Conservation (phyloP, 2,329 filamentous ascomycete genomes). For the Ophiostoma sp. region DNA sequence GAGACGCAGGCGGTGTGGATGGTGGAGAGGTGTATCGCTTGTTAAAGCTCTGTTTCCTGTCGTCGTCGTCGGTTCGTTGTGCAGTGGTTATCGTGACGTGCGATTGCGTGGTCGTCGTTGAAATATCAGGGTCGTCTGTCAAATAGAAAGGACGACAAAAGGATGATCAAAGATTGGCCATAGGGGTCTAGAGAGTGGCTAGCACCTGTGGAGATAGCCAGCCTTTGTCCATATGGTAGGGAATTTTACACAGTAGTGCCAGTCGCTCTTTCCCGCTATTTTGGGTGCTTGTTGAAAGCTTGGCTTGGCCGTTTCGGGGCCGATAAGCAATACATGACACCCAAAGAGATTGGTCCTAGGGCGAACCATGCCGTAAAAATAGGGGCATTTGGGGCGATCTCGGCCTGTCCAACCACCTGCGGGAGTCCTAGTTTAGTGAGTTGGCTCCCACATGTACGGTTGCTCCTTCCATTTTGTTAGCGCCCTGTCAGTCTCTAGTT, state of each 20-base stretch:
- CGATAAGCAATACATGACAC: neutral
- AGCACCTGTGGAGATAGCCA: slow-evolving; percentile 8
- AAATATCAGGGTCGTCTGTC: neutral
- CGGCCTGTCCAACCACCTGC: neutral
- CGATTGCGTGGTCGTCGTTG: neutral
- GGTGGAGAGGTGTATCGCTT: neutral
- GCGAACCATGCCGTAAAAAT: neutral
- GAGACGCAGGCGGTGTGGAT: neutral
- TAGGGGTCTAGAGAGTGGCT: neutral
- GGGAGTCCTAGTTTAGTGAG: slow-evolving; percentile 1
- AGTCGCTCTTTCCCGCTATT: neutral
- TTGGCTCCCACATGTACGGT: neutral
- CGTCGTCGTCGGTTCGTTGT: neutral
- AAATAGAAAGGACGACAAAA: neutral
- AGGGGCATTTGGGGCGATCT: neutral
- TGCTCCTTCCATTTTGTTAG: neutral
- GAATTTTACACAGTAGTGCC: neutral
- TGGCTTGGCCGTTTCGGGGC: neutral
- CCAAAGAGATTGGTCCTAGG: neutral
- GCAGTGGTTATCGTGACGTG: neutral
- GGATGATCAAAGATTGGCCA: neutral
- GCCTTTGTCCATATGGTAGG: neutral
- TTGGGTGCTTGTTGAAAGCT: neutral
- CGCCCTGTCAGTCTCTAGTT: neutral
- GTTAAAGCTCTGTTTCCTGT: neutral